These are phyloP conservation scores for Monilinia aucupariae DNA, from an alignment of 2,329 filamentous ascomycete species.

Conservation along the genomic window DNA sequence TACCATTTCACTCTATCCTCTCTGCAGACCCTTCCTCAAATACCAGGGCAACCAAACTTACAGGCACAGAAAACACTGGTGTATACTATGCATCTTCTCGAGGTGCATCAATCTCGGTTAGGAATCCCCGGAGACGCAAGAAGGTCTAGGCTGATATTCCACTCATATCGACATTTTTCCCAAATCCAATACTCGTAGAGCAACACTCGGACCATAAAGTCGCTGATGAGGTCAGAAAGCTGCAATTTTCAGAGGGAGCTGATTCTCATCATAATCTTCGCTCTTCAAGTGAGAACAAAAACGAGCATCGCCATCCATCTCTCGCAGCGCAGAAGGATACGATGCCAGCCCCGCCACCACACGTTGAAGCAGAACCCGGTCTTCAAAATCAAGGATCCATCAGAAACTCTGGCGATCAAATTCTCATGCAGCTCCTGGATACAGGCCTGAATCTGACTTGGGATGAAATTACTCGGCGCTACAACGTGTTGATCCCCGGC, in stretches of 20 bases:
- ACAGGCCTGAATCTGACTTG: background rate
- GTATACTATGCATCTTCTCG: background rate
- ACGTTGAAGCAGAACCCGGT: background rate
- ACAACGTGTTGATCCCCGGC: background rate
- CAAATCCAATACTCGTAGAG: too few species aligned
- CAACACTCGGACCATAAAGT: too few species aligned
- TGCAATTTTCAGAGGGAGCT: too few species aligned
- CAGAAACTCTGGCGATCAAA: background rate
- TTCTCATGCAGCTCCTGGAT: background rate
- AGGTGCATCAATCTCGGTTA: background rate
- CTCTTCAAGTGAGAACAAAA: background rate
- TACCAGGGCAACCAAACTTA: background rate
- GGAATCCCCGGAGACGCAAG: background rate
- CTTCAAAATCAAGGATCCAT: background rate
- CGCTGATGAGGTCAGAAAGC: too few species aligned
- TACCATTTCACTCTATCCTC: too few species aligned
- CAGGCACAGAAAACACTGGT: background rate
- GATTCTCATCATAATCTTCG: too few species aligned
- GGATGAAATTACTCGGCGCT: background rate
- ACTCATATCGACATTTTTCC: background rate
- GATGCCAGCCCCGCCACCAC: background rate
- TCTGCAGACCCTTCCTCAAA: too few species aligned
- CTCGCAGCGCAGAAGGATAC: background rate
- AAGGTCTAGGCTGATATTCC: background rate
- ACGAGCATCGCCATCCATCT: background rate